These are phyloP conservation scores for Terana coerulea DNA, from an alignment of 768 basidiomycete species.

Conservation along the genomic window DNA sequence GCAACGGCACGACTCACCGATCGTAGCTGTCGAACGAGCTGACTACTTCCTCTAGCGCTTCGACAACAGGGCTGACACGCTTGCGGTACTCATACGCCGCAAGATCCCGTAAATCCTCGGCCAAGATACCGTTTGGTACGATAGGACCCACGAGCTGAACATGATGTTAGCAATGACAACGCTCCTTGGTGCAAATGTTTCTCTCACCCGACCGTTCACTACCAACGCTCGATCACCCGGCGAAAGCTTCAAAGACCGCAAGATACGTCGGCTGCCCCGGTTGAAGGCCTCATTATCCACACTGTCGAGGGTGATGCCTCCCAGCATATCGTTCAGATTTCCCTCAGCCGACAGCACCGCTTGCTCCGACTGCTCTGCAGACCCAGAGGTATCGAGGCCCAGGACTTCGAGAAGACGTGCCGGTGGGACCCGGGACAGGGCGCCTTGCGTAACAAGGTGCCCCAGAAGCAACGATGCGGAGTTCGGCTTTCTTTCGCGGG, in stretches of 20 bases:
- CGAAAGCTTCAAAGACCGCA: constrained; percentile 51
- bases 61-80: constrained; percentile 64
- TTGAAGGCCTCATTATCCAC: constrained; percentile 41
- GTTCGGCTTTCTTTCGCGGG: constrained; percentile 17
- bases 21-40: neutral
- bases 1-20: neutral
- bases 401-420: constrained; percentile 38
- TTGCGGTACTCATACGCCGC: constrained; percentile 71
- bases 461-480: constrained; percentile 45
- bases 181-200: too few relatives aligned
- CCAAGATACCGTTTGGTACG: constrained; percentile 48
- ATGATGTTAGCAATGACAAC: neutral
- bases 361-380: constrained; percentile 31
- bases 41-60: constrained; percentile 54
- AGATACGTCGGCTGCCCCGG: constrained; percentile 42
- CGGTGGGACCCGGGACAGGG: constrained; percentile 38
- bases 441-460: constrained; percentile 41
- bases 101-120: constrained; percentile 71
- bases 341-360: constrained; percentile 32
- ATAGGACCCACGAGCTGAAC: constrained; percentile 77
- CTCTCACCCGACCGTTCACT: constrained; percentile 82
- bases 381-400: constrained; percentile 20
- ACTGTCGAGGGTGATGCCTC: constrained; percentile 28
- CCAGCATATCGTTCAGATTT: constrained; percentile 30
- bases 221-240: constrained; percentile 64